Evolutionary conservation across 2,329 filamentous ascomycete genomes (phyloP).

Genomic region (Neofusicoccum sp.): DNA sequence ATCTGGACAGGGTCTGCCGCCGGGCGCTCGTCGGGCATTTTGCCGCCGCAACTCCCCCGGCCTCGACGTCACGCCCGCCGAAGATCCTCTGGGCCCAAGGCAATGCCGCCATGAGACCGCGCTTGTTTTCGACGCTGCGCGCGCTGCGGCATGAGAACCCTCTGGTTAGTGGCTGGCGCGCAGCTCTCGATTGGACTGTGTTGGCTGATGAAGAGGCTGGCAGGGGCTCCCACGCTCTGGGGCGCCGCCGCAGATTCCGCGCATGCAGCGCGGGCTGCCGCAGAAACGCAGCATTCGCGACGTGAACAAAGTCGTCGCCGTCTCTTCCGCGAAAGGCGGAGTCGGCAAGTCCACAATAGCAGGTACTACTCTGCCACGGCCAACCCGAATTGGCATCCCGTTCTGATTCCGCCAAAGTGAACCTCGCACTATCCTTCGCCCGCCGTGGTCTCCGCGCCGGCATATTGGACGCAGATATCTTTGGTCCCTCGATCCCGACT

Average conservation of each 20-base stretch:
- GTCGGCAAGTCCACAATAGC: constrained; percentile 96
- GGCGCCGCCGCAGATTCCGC: constrained; percentile 65
- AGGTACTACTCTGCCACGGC: constrained; percentile 51
- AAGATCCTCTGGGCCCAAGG: neutral
- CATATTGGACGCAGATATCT: constrained; percentile 94
- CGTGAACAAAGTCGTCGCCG: constrained; percentile 91
- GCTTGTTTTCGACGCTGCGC: constrained; percentile 57
- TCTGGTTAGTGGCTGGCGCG: constrained; percentile 57
- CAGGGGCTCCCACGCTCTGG: constrained; percentile 84
- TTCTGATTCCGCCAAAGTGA: constrained; percentile 49
- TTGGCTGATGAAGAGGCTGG: constrained; percentile 19
- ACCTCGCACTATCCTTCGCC: constrained; percentile 85
- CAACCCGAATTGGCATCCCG: neutral
- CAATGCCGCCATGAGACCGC: constrained; percentile 39
- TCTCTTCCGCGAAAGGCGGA: constrained; percentile 96
- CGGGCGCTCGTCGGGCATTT: neutral
- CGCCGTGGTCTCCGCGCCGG: constrained; percentile 79
- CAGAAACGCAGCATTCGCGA: constrained; percentile 78
- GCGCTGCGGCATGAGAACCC: constrained; percentile 80
- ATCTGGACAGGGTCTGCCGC: constrained; percentile 3
- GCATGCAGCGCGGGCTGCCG: constrained; percentile 79
- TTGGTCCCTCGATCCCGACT: constrained; percentile 92
- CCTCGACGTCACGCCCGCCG: constrained; percentile 12
- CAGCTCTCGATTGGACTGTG: neutral
- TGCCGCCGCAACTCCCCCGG: neutral